Conservation (phyloP, 306 rosid genomes). For the Prunus mira region DNA sequence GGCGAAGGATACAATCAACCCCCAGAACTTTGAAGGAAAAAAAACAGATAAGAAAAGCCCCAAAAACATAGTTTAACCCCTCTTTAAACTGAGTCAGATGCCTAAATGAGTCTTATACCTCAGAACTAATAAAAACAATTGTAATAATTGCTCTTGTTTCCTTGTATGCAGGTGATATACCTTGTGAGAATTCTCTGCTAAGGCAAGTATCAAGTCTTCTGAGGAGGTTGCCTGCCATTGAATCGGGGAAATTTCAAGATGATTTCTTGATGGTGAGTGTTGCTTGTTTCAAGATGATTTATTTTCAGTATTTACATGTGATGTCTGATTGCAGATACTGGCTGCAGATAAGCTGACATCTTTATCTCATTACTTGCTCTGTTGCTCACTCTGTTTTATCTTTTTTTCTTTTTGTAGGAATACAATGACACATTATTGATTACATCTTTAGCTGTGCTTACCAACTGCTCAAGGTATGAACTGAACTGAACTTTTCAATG, state of each 20-base stretch:
- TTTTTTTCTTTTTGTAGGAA: conserved; percentile 48
- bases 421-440: conserved; percentile 86
- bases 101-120: neutral
- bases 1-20: neutral
- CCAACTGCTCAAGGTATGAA: conserved; percentile 91
- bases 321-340: neutral
- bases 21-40: neutral
- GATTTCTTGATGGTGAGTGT: conserved; percentile 90
- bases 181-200: conserved; percentile 78
- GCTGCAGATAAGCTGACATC: neutral
- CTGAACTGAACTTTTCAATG: neutral
- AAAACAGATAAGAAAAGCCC: neutral
- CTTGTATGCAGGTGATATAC: conserved; percentile 63
- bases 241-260: conserved; percentile 85
- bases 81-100: neutral
- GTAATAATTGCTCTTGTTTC: conserved; percentile 1
- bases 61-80: neutral
- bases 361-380: neutral
- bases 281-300: conserved; percentile 1
- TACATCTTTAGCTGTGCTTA: conserved; percentile 87
- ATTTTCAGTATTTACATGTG: neutral
- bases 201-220: conserved; percentile 94
- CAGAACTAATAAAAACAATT: neutral
- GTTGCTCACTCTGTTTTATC: conserved; percentile 2
- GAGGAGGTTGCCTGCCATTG: conserved; percentile 87